Conservation (phyloP, 306 rosid species). For the Amphicarpaea edgeworthii region DNA sequence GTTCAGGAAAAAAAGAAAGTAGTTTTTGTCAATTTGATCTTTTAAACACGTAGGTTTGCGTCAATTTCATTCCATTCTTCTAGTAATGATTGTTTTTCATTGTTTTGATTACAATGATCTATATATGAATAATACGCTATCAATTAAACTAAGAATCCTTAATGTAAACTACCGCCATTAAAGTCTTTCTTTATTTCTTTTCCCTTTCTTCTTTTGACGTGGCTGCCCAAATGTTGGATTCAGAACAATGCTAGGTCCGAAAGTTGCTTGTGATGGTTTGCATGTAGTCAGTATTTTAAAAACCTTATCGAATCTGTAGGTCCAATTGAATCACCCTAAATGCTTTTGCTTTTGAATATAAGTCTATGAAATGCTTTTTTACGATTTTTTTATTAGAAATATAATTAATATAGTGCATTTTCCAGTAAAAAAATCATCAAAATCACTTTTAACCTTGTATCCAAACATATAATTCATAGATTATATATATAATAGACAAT, state of each 20-base stretch:
- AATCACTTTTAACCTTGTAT: too few species aligned
- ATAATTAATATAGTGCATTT: too few species aligned
- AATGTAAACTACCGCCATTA: conserved; percentile 9
- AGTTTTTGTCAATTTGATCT: background rate
- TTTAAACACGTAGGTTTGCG: background rate
- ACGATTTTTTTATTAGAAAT: too few species aligned
- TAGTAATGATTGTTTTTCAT: background rate
- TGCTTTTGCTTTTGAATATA: too few species aligned
- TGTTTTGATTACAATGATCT: background rate
- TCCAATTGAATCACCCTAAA: too few species aligned
- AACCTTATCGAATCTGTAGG: too few species aligned
- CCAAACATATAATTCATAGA: too few species aligned
- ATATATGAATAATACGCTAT: background rate
- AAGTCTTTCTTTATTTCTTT: background rate
- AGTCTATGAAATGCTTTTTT: too few species aligned
- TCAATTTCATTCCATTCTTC: background rate
- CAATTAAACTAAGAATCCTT: background rate
- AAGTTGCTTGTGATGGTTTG: conserved; percentile 9
- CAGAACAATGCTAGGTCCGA: background rate
- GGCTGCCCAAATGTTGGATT: background rate
- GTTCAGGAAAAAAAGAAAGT: background rate
- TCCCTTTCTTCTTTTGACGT: background rate
- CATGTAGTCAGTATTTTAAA: too few species aligned
- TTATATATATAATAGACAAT: too few species aligned
- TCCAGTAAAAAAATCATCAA: too few species aligned